Evolutionary conservation across 2,329 filamentous ascomycete genomes (phyloP), one percentile per base, ranked within the genome.

Genomic region (Arachnomyces sp.): DNA sequence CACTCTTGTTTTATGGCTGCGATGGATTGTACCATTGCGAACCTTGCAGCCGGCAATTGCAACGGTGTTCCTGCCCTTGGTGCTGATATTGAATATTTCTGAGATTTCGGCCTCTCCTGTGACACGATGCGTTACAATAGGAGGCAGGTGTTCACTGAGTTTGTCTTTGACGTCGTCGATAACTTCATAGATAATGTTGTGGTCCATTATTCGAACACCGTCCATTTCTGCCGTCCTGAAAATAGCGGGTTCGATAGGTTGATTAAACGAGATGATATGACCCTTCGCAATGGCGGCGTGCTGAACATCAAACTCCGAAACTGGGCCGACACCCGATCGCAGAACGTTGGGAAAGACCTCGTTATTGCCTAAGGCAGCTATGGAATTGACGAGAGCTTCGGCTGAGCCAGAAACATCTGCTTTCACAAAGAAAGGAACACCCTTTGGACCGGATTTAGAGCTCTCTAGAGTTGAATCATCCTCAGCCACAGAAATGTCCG

Each of bases 331-430:
- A 2, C 75, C 78, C 3, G 84, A 82, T 15, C 84, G 80, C 28
- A 98, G 75, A 43, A 98, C 73, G 42, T 80, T 78, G 11, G 89
- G 77, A 25, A 72, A 77, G 30, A 95, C 82, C 59, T 96, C 87
- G 52, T 87, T 80, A 65, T 84, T 95, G 47, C 89, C 88, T 47
- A 95, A 72, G 44, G 82, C 78, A 45, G 80, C 69, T 43, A 98
- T 74, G 7, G 83, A 82, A 36, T 86, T 82, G 44, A 81, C 73
- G 2, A 96, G 84, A 2, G 92, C 92, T 67, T 98, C 92, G 0
- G 89, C 88, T 0, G 90, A 96, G 29, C 92, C 92, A 45, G 84
- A 85, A 13, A 96, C 92, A 54, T 98, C 92, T 39, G 82, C 89
- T 63, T 93, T 95, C 66, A 98, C 73, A 43, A 92, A 78, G 62